phyloP scores from a whole-genome alignment of 148 eudicot genomes.

The Rhododendron molle region DNA sequence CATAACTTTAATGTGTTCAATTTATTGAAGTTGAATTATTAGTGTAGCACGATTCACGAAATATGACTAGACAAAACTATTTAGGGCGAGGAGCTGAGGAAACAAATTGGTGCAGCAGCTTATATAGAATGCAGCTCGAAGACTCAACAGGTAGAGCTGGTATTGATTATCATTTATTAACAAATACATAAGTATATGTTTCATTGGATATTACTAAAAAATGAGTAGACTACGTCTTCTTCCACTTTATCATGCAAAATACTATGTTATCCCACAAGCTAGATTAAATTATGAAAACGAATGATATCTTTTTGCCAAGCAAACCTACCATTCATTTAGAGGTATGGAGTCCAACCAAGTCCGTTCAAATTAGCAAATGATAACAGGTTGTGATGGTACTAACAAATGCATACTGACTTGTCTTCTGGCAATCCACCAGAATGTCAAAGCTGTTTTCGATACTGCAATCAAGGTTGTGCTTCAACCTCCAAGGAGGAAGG shows the following conservation, averaged over 20 bases:
- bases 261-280: neutral
- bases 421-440: constrained; percentile 33
- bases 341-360: neutral
- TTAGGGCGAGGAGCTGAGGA: constrained; percentile 94
- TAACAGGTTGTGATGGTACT: neutral
- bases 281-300: neutral
- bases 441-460: constrained; percentile 86
- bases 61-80: neutral
- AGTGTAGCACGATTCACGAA: neutral
- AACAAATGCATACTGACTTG: neutral
- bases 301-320: neutral
- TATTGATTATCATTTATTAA: neutral
- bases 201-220: neutral
- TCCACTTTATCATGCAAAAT: neutral
- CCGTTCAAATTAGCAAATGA: neutral
- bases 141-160: constrained; percentile 78
- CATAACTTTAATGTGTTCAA: neutral
- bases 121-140: constrained; percentile 97
- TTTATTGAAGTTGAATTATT: neutral
- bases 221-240: neutral
- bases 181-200: neutral
- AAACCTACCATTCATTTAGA: neutral
- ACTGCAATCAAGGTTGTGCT: constrained; percentile 92
- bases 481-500: constrained; percentile 92
- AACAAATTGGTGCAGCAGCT: constrained; percentile 96